Base-by-base conservation (phyloP, 371 early-diverging fungal species). In the Actinomortierella wolfii region DNA sequence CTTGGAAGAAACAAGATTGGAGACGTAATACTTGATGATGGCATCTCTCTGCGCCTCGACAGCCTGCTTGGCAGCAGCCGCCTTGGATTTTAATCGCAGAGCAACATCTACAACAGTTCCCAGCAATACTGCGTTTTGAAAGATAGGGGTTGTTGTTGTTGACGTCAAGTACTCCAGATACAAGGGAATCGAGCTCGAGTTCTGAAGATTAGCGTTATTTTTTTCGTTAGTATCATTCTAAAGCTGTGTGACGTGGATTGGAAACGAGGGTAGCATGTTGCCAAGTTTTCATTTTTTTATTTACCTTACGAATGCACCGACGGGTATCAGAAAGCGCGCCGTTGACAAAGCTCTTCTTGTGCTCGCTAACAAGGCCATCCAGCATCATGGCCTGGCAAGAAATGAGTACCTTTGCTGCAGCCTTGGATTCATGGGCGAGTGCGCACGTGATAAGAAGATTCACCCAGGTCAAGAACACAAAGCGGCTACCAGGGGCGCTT, bases 401-500 rank as follows among this genome's bases (percentile, higher is more conserved):
- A n/a, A 86, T 51, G 20, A 86, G 64, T 1, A 64, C 34, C 29
- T 66, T 61, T 53, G 79, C 73, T 9, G 52, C 44, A 25, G 61
- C 56, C 8, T 75, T 69, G 40, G 62, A 57, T 45, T 71, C 68
- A 7, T 47, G 50, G 15, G 67, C 63, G 47, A 85, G 53, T 14
- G 68, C 77, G 51, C 77, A 77, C 7, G 59, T 59, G 20, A 86
- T 45, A 42, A 88, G 20, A 9, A 79, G 28, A 64, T 86, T 78
- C 41, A 86, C 68, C 89, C 89, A 88, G 18, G 81, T 85, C 53
- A 88, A 62, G 51, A 86, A 57, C 17, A 85, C 81, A 66, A 86
- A 81, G 54, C 89, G 82, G 59, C 82, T 76, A 14, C 78, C 73
- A n/a, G 86, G 80, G 23, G 86, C 60, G 11, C 81, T 82, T 23